phyloP scores from a whole-genome alignment of 1,284 basidiomycete species.

The Ustilago trichophora region DNA sequence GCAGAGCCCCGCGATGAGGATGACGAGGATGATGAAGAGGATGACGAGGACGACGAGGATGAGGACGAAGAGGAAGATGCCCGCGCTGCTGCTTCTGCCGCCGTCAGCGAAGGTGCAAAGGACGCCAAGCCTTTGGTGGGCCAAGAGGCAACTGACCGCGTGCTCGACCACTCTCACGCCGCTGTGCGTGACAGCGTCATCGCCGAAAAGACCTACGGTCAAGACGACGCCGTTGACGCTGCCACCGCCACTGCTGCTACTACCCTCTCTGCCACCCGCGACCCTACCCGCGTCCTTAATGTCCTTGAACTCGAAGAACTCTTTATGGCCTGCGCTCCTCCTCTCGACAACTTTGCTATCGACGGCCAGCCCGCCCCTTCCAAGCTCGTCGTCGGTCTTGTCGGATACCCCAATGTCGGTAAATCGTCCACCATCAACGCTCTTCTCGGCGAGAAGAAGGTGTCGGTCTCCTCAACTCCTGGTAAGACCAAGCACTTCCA shows the following conservation, averaged over 20 bases:
- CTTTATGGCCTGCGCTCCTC: constrained; percentile 80
- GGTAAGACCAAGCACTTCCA: constrained; percentile 99
- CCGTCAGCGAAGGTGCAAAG: constrained; percentile 31
- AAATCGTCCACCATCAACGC: constrained; percentile 67
- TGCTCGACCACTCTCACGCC: constrained; percentile 25
- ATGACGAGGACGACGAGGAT: constrained; percentile 65
- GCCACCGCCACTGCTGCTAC: constrained; percentile 65
- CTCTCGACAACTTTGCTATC: constrained; percentile 71
- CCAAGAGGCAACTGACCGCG: constrained; percentile 39
- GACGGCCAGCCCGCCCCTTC: constrained; percentile 47
- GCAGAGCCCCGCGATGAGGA: constrained; percentile 47
- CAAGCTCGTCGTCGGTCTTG: constrained; percentile 74
- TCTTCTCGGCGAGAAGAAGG: constrained; percentile 64
- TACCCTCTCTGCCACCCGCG: constrained; percentile 68
- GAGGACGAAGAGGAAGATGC: constrained; percentile 45
- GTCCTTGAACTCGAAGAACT: constrained; percentile 90
- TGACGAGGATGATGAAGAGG: constrained; percentile 49
- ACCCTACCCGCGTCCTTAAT: constrained; percentile 81
- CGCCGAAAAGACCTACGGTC: constrained; percentile 29
- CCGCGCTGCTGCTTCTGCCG: constrained; percentile 30
- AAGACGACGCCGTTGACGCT: constrained; percentile 37
- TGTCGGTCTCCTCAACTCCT: constrained; percentile 64
- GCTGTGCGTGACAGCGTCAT: constrained; percentile 29
- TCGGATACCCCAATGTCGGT: constrained; percentile 74
- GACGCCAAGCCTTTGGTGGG: constrained; percentile 46